phyloP scores from a whole-genome alignment of 2,329 filamentous ascomycete species.

The Neocucurbitaria cava region DNA sequence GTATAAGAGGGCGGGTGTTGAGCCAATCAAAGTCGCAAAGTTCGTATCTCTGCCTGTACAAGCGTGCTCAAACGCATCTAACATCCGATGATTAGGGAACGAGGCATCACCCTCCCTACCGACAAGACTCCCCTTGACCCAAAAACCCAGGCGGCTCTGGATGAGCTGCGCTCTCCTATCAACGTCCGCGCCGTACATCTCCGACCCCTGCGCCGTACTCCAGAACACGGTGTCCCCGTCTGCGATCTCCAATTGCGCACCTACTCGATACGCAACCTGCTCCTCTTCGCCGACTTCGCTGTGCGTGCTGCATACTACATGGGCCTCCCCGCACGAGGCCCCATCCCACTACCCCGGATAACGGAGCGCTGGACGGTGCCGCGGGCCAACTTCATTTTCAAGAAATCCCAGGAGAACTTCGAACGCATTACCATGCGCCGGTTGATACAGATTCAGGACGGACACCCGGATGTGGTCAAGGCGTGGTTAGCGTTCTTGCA shows the following conservation, averaged over 20 bases:
- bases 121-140: constrained; percentile 38
- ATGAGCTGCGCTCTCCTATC: constrained; percentile 62
- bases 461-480: constrained; percentile 85
- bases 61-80: neutral
- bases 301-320: constrained; percentile 94
- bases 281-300: constrained; percentile 95
- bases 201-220: constrained; percentile 77
- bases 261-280: constrained; percentile 86
- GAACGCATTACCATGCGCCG: constrained; percentile 87
- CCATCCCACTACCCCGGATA: constrained; percentile 83
- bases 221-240: constrained; percentile 78
- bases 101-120: constrained; percentile 40
- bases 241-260: constrained; percentile 94
- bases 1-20: constrained; percentile 42
- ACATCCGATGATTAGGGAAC: constrained; percentile 30
- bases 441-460: constrained; percentile 91
- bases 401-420: constrained; percentile 98
- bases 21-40: constrained; percentile 47
- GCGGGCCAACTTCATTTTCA: constrained; percentile 87
- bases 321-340: constrained; percentile 82
- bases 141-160: constrained; percentile 39
- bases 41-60: constrained; percentile 15
- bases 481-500: constrained; percentile 91
- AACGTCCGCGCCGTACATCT: constrained; percentile 87
- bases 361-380: constrained; percentile 95